These are phyloP conservation scores for Kwoniella mangroviensis DNA, from an alignment of 768 basidiomycete genomes.

Conservation along the genomic window DNA sequence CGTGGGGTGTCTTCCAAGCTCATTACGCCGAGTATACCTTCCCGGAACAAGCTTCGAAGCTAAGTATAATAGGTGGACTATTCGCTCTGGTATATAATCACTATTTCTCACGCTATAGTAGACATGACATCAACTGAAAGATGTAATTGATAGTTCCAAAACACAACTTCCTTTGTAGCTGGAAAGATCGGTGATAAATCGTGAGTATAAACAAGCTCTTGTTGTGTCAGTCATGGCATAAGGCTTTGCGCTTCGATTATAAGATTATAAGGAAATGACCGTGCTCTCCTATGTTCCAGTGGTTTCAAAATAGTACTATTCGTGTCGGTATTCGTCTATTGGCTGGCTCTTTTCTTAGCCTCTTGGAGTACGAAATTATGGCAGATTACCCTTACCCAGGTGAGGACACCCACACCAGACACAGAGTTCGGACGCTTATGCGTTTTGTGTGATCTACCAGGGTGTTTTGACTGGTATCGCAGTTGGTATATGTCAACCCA, in stretches of 20 bases:
- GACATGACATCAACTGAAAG: too few relatives aligned
- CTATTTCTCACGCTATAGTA: too few relatives aligned
- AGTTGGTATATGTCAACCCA: constrained; percentile 30
- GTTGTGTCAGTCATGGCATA: too few relatives aligned
- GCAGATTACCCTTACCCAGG: constrained; percentile 35
- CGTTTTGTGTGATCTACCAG: neutral
- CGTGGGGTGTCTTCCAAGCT: constrained; percentile 25
- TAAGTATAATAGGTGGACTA: constrained; percentile 18
- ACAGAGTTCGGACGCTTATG: neutral
- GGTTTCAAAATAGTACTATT: constrained; percentile 38
- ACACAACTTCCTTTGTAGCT: constrained; percentile 23
- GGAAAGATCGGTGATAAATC: constrained; percentile 37
- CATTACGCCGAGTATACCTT: constrained; percentile 21
- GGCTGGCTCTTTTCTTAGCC: constrained; percentile 29
- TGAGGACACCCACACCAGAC: constrained; percentile 1
- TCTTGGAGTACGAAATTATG: constrained; percentile 30
- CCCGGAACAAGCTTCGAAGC: neutral
- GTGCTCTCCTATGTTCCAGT: neutral
- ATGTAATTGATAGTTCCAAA: constrained; percentile 10
- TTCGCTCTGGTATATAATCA: constrained; percentile 5
- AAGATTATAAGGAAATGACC: neutral
- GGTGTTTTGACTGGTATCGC: constrained; percentile 29
- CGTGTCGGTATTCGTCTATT: constrained; percentile 23
- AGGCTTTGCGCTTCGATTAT: too few relatives aligned
- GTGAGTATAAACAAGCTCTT: constrained; percentile 8